Conservation (phyloP, 179 eudicot species). For the Carnegiea gigantea region DNA sequence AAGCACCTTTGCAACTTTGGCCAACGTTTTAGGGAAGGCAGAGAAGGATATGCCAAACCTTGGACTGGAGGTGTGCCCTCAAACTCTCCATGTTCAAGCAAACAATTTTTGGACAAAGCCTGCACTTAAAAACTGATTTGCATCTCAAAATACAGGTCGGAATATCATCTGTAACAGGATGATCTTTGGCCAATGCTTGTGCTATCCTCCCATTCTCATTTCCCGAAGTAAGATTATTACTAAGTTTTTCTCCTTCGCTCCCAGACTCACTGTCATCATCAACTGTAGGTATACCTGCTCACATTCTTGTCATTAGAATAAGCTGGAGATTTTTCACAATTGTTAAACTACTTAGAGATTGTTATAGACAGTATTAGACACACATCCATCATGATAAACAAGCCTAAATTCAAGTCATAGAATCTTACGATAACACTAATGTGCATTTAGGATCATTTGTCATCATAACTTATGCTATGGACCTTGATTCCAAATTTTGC, state of each 20-base stretch:
- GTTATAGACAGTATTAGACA: background rate
- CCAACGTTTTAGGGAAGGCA: background rate
- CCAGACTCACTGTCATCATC: slow-evolving; percentile 45
- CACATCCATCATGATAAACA: background rate
- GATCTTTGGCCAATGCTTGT: slow-evolving; percentile 26
- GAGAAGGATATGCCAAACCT: slow-evolving; percentile 41
- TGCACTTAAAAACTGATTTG: slow-evolving; percentile 91
- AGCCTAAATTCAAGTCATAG: background rate
- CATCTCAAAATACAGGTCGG: slow-evolving; percentile 53
- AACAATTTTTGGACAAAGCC: slow-evolving; percentile 90
- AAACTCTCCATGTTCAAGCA: slow-evolving; percentile 81
- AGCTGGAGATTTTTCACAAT: background rate
- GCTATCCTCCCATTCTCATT: slow-evolving; percentile 27
- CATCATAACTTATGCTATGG: background rate
- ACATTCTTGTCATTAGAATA: background rate
- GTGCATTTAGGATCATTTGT: background rate
- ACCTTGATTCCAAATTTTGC: background rate
- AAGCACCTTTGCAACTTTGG: background rate
- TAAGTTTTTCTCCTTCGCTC: slow-evolving; percentile 26
- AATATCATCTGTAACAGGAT: slow-evolving; percentile 31
- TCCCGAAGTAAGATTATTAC: slow-evolving; percentile 12
- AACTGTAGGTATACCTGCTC: slow-evolving; percentile 47
- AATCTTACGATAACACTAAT: background rate
- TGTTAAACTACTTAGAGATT: background rate
- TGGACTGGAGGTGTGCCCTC: slow-evolving; percentile 75